phyloP scores from a whole-genome alignment of 2,329 filamentous ascomycete species.

The Proliferodiscus dingleyae region DNA sequence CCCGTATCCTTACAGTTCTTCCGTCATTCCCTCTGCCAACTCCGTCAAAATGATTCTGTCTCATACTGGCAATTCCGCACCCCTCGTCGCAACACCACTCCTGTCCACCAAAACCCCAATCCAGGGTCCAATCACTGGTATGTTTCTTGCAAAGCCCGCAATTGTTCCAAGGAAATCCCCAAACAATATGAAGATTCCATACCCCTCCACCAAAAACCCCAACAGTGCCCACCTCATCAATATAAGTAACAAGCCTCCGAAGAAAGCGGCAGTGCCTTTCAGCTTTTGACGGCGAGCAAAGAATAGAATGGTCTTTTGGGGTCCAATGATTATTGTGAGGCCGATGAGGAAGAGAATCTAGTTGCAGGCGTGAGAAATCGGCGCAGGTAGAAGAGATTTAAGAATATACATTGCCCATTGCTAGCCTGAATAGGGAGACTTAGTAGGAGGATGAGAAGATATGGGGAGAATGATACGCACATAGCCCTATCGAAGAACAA shows the following conservation, averaged over 20 bases:
- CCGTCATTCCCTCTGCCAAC: background rate
- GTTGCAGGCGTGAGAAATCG: conserved; percentile 9
- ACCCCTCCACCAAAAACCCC: conserved; percentile 85
- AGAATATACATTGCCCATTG: conserved; percentile 91
- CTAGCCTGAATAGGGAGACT: conserved; percentile 58
- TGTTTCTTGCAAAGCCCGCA: conserved; percentile 75
- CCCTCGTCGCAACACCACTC: conserved; percentile 63
- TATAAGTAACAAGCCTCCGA: conserved; percentile 76
- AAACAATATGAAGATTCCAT: conserved; percentile 90
- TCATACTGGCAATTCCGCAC: conserved; percentile 74
- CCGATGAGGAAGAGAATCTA: conserved; percentile 97
- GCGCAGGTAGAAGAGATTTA: no score
- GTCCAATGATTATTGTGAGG: conserved; percentile 90
- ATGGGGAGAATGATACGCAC: conserved; percentile 48
- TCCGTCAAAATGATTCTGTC: no score
- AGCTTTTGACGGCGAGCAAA: conserved; percentile 92
- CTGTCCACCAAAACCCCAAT: conserved; percentile 71
- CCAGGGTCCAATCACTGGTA: conserved; percentile 83
- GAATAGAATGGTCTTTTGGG: conserved; percentile 86
- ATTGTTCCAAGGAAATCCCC: conserved; percentile 96
- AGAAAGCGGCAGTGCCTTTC: conserved; percentile 86
- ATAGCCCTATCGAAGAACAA: conserved; percentile 98
- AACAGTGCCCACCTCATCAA: conserved; percentile 85
- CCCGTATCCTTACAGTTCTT: background rate
- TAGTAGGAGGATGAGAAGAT: no score